phyloP scores from a whole-genome alignment of 129 eudicot genomes.

The Smallanthus sonchifolius region DNA sequence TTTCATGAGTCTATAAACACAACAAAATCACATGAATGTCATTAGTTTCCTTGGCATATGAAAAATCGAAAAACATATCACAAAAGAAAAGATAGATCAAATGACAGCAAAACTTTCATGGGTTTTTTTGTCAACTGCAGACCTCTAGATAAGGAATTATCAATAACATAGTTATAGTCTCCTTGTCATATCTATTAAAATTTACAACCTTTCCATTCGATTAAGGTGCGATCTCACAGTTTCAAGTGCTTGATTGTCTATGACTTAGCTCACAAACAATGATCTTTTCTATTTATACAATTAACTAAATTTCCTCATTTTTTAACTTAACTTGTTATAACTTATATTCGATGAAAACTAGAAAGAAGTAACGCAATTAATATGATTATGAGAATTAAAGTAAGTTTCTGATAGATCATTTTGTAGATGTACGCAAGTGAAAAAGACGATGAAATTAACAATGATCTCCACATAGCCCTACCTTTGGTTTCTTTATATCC shows the following conservation, averaged over 20 bases:
- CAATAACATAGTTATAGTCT: neutral
- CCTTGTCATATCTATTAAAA: conserved; percentile 1
- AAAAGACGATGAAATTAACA: neutral
- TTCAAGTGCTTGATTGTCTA: neutral
- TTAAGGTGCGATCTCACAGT: neutral
- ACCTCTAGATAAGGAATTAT: neutral
- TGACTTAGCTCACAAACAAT: neutral
- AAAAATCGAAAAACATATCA: conserved; percentile 1
- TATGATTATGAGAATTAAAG: neutral
- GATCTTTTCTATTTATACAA: neutral
- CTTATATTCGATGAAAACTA: neutral
- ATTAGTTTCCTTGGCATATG: neutral
- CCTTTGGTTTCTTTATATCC: conserved; percentile 32
- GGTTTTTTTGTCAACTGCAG: neutral
- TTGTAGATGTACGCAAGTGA: neutral
- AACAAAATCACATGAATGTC: conserved; percentile 20
- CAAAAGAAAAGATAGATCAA: neutral
- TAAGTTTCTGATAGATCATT: neutral
- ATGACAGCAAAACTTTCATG: neutral
- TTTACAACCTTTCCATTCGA: neutral
- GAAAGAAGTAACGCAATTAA: neutral
- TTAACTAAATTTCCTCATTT: neutral
- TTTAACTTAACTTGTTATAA: neutral
- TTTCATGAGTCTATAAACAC: conserved; percentile 21
- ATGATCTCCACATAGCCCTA: conserved; percentile 1